Base-by-base conservation (phyloP, 352 stramenopile species). In the Globisporangium ultimum region DNA sequence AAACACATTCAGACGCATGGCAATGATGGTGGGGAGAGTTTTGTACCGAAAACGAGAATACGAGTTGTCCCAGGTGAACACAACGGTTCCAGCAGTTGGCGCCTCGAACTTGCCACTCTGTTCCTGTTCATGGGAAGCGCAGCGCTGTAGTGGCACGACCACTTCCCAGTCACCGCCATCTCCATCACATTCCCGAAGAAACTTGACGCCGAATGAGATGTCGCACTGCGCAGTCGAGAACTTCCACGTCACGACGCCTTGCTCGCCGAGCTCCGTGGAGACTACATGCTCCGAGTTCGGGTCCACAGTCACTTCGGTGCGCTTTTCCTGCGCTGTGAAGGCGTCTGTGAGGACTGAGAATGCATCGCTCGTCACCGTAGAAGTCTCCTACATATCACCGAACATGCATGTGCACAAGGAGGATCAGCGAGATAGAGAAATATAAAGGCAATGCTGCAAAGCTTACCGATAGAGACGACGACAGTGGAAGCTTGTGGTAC, bases 41-140 rank as follows among this genome's bases (percentile, higher is more conserved):
- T 48, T 72, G 40, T 61, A 89, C 80, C 77, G 71, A 41, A 87
- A 65, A 14, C 71, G 49, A 0, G 80, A 89, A 51, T 78, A 87
- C 8, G 61, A 72, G 58, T 89, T 89, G 57, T 87, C 72, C 80
- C 80, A 89, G 21, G 61, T 87, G 52, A 87, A 70, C 21, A 80
- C 58, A 47, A 86, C 57, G 8, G 73, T 89, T 2, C 80, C 75
- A 9, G 63, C 48, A 34, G 2, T 61, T 10, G 50, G 41, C 18
- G 78, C 48, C 24, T 64, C 51, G 42, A 81, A 89, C 7, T 53
- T 66, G 20, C 73, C 77, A 10, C 22, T 74, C 28, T 83, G 70
- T 53, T 80, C 61, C 11, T 72, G 55, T 8, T 66, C 43, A 48
- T 81, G 66, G 2, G 68, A 67, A 22, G 62, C 42, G 7, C 58